phyloP scores from a whole-genome alignment of 306 rosid genomes.

The Delonix regia region DNA sequence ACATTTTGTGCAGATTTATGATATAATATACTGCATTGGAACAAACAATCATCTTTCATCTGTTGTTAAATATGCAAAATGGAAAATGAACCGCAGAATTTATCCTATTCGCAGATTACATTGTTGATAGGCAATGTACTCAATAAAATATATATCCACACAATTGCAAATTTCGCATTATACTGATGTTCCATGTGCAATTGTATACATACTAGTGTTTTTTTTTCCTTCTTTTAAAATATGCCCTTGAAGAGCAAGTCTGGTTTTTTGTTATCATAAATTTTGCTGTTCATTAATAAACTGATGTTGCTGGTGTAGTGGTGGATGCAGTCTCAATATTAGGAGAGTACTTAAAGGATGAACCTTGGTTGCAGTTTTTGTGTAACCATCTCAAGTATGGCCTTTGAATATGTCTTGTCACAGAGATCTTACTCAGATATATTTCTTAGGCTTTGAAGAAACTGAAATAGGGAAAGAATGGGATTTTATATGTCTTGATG shows the following conservation, averaged over 20 bases:
- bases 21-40: slow-evolving; percentile 1
- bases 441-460: slow-evolving; percentile 23
- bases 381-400: slow-evolving; percentile 75
- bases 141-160: not conserved
- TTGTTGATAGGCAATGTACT: slow-evolving; percentile 6
- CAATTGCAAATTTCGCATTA: not conserved
- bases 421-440: slow-evolving; percentile 15
- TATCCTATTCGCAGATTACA: not conserved
- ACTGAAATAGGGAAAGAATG: slow-evolving; percentile 20
- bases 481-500: slow-evolving; percentile 24
- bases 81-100: slow-evolving; percentile 1
- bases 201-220: slow-evolving; percentile 7
- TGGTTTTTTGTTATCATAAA: not conserved
- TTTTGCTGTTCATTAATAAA: slow-evolving; percentile 32
- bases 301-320: slow-evolving; percentile 64
- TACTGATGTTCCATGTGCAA: not conserved
- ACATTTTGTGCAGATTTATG: not conserved
- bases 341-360: slow-evolving; percentile 85
- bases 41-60: slow-evolving; percentile 13
- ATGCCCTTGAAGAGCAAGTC: slow-evolving; percentile 11
- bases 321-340: slow-evolving; percentile 81
- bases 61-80: slow-evolving; percentile 12
- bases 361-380: slow-evolving; percentile 81
- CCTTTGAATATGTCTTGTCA: slow-evolving; percentile 24
- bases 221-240: not conserved